phyloP scores from a whole-genome alignment of 495 filamentous ascomycete genomes.

The Mytilinidion resinicola region DNA sequence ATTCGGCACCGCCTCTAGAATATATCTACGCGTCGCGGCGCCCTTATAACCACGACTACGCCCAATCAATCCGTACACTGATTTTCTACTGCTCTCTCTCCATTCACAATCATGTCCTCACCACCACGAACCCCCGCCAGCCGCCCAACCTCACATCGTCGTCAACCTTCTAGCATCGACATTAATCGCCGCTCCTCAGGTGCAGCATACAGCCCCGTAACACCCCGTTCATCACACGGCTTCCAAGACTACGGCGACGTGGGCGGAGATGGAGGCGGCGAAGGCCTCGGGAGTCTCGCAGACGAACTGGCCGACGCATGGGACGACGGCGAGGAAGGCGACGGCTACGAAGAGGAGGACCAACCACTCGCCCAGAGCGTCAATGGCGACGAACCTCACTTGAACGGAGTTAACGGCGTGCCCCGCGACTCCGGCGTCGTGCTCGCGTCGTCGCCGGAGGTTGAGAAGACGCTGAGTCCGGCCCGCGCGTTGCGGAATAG shows the following conservation, averaged over 20 bases:
- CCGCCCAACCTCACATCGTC: conserved; percentile 40
- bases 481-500: conserved; percentile 33
- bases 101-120: conserved; percentile 41
- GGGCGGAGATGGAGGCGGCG: conserved; percentile 43
- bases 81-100: too few relatives aligned
- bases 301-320: conserved; percentile 65
- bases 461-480: conserved; percentile 17
- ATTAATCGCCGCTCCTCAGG: conserved; percentile 27
- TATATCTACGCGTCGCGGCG: too few relatives aligned
- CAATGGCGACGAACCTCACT: too few relatives aligned
- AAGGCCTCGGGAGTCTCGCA: conserved; percentile 69
- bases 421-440: conserved; percentile 23
- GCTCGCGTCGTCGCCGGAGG: conserved; percentile 20
- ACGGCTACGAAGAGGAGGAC: conserved; percentile 42
- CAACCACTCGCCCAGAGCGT: too few relatives aligned
- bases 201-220: conserved; percentile 50
- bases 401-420: too few relatives aligned
- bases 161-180: conserved; percentile 58
- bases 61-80: too few relatives aligned
- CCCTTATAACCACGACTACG: too few relatives aligned
- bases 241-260: conserved; percentile 30
- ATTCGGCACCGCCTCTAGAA: too few relatives aligned
- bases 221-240: conserved; percentile 48
- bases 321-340: conserved; percentile 54
- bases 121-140: conserved; percentile 61